Percentiles rank a stretch among this genome's conserved stretches.
phyloP scores from a whole-genome alignment of 495 filamentous ascomycete species.

The Trichoderma asperelloides region DNA sequence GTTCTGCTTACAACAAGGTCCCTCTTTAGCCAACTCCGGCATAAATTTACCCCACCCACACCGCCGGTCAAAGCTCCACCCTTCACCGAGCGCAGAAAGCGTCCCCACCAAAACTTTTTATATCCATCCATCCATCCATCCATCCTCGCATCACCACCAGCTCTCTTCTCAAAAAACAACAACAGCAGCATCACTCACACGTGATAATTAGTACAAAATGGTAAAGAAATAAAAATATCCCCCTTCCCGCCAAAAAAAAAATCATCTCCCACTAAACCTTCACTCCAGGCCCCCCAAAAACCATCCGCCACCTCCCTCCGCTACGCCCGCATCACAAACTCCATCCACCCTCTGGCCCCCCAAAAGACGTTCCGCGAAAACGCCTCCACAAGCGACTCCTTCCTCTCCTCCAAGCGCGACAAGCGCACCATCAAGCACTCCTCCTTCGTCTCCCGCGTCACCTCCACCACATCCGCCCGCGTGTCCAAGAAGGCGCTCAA shows the following conservation, averaged over 20 bases:
- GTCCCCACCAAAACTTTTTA: neutral
- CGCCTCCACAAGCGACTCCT: conserved; percentile 31
- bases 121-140: neutral
- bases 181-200: neutral
- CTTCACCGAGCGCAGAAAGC: neutral
- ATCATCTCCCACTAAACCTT: neutral
- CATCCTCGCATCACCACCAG: neutral
- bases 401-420: conserved; percentile 63
- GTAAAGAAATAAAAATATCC: neutral
- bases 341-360: conserved; percentile 24
- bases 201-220: neutral
- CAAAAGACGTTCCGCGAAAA: conserved; percentile 34
- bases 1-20: neutral
- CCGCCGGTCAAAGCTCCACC: neutral
- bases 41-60: neutral
- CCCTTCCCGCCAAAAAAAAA: neutral
- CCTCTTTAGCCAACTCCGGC: neutral
- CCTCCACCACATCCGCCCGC: conserved; percentile 42
- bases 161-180: neutral
- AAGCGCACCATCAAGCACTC: conserved; percentile 71
- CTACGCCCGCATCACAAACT: conserved; percentile 23
- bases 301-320: conserved; percentile 24
- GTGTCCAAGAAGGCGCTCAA: conserved; percentile 17
- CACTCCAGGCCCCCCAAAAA: conserved; percentile 14
- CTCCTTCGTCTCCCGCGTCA: conserved; percentile 63